Evolutionary conservation across 2,329 filamentous ascomycete genomes (phyloP).

Genomic region (Aspergillus brasiliensis): DNA sequence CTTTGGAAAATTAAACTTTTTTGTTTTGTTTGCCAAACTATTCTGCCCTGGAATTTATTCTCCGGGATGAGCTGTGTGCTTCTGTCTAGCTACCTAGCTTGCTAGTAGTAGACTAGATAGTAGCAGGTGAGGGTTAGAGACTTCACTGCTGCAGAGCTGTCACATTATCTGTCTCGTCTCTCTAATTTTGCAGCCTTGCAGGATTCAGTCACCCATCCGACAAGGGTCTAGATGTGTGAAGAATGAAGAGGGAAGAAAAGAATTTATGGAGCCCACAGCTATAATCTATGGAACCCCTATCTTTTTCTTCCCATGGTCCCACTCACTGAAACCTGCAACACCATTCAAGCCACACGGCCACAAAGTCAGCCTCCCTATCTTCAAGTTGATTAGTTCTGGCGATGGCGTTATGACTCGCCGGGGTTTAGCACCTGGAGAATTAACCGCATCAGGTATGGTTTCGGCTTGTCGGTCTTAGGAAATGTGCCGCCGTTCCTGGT

Average conservation of each 20-base stretch:
- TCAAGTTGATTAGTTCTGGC: not conserved
- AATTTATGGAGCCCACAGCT: not conserved
- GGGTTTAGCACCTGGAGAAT: not conserved
- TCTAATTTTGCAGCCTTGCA: not conserved
- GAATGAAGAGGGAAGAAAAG: not conserved
- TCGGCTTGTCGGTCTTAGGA: not conserved
- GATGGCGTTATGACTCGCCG: not conserved
- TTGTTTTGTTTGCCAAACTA: no score
- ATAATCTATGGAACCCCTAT: not conserved
- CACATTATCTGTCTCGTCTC: not conserved
- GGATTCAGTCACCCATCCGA: not conserved
- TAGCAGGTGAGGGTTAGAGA: no score
- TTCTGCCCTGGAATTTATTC: no score
- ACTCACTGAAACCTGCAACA: not conserved
- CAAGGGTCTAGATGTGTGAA: not conserved
- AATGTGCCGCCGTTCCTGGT: not conserved
- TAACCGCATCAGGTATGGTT: not conserved
- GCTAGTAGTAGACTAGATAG: no score
- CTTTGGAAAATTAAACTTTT: no score
- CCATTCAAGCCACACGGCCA: not conserved
- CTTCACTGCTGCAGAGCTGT: not conserved
- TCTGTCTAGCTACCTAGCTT: no score
- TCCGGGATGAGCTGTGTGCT: no score
- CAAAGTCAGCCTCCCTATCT: not conserved
- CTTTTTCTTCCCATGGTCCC: not conserved